Conservation (phyloP, 2,329 filamentous ascomycete genomes). For the Magnaporthiopsis rhizophila region DNA sequence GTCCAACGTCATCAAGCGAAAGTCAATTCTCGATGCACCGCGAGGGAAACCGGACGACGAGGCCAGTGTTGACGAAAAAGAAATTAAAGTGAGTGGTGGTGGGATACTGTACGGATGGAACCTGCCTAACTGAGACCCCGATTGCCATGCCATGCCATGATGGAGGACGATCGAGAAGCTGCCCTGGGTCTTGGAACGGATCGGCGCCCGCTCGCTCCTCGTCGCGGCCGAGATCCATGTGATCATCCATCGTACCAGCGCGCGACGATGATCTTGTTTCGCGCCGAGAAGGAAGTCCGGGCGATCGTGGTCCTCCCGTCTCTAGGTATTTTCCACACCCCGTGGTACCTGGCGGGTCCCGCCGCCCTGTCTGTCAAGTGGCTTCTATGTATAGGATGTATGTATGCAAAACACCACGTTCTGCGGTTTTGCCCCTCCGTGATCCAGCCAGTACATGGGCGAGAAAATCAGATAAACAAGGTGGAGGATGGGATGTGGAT, state of each 20-base stretch:
- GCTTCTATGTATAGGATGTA: too few species aligned
- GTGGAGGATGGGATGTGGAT: background rate
- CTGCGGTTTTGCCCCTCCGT: too few species aligned
- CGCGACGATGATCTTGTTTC: too few species aligned
- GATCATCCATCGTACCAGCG: background rate
- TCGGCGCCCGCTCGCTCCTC: background rate
- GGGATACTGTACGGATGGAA: background rate
- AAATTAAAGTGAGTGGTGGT: background rate
- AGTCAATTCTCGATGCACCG: background rate
- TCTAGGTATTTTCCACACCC: too few species aligned
- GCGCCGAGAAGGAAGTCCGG: background rate
- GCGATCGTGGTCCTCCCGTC: too few species aligned
- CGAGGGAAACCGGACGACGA: background rate
- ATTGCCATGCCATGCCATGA: background rate
- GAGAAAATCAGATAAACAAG: background rate
- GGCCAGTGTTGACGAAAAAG: background rate
- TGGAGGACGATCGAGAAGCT: background rate
- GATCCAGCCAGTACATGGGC: background rate
- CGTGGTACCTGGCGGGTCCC: too few species aligned
- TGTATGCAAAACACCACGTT: too few species aligned
- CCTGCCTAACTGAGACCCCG: background rate
- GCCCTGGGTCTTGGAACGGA: too few species aligned
- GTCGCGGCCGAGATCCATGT: background rate
- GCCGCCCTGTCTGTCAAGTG: too few species aligned
- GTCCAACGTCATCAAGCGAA: background rate